Evolutionary conservation across 2,329 filamentous ascomycete species (phyloP), one percentile per base, ranked within the genome.

Genomic region (Colletotrichum aenigma): DNA sequence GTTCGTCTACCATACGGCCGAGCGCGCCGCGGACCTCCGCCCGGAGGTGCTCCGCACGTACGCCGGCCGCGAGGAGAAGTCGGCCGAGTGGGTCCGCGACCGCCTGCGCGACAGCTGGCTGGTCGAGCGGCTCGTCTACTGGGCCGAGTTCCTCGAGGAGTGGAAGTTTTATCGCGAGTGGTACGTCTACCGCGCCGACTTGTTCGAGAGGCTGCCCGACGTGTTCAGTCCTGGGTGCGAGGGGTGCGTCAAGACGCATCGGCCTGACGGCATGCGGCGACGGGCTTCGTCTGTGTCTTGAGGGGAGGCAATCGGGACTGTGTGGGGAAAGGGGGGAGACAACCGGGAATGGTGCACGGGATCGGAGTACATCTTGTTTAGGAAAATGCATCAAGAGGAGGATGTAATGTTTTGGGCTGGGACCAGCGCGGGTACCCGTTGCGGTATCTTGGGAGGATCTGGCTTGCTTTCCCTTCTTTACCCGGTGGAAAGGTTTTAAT

Each of bases 101-200:
- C 58, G 75, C 7, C 71, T 77, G 36, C 70, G 76, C 26, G 76
- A 78, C 65, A 75, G 75, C 75, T 78, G 76, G 76, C 74, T 78
- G 38, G 67, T 78, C 55, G 76, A 78, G 75, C 76, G 77, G 65
- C 76, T 78, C 26, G 76, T 64, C 15, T 78, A 78, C 68, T 78
- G 76, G 76, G 75, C 71, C 6, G 76, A 78, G 55, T 78, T 67
- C 60, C 76, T 78, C 36, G 65, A 78, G 52, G 76, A 77, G 71
- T 78, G 76, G 76, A 78, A 78, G 66, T 78, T 48, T 4, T 78
- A 77, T 28, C 77, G 77, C 24, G 77, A 78, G 66, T 77, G 73
- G 67, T 77, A 77, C 56, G 66, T 78, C 60, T 78, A 72, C 69
- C 66, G 70, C 34, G 52, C 73, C 8, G 77, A 78, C 66, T 52